Conservation (phyloP, 371 early-diverging fungal genomes). For the Mortierella sp. region DNA sequence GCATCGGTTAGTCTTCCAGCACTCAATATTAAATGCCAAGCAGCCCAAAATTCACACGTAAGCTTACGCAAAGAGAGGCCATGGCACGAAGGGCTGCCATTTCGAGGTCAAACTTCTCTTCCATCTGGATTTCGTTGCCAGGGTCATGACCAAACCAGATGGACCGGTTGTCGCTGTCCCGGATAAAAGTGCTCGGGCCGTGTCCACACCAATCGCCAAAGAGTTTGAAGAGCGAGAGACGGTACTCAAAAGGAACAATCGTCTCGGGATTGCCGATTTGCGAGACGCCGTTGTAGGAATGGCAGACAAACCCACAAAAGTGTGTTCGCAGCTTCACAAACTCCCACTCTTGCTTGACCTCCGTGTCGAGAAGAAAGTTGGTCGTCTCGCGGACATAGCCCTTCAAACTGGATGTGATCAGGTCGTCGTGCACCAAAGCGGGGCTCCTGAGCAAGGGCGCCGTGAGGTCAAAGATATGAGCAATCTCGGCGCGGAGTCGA, state of each 20-base stretch:
- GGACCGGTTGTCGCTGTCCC: conserved; percentile 83
- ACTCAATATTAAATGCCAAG: neutral
- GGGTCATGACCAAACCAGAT: conserved; percentile 82
- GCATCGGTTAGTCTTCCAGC: neutral
- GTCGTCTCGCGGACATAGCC: conserved; percentile 82
- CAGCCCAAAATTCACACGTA: neutral
- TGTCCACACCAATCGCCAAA: conserved; percentile 96
- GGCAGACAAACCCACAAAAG: conserved; percentile 89
- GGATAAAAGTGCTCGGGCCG: conserved; percentile 76
- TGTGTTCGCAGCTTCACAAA: conserved; percentile 89
- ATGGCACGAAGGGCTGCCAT: conserved; percentile 88
- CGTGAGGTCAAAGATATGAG: conserved; percentile 80
- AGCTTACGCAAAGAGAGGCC: conserved; percentile 87
- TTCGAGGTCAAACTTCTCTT: conserved; percentile 83
- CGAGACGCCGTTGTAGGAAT: conserved; percentile 80
- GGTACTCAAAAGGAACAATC: conserved; percentile 83
- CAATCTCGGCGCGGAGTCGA: conserved; percentile 80
- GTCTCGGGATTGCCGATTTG: conserved; percentile 62
- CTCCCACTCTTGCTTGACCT: conserved; percentile 90
- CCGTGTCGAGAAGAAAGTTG: conserved; percentile 75
- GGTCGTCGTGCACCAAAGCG: conserved; percentile 73
- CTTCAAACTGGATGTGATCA: conserved; percentile 73
- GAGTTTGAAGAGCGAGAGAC: conserved; percentile 83
- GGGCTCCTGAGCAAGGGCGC: conserved; percentile 75
- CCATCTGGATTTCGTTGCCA: conserved; percentile 79